Percentiles rank a stretch among this genome's conserved stretches.
Evolutionary conservation across 345 rosid genomes (phyloP).

Genomic region (Melaleuca alternifolia): DNA sequence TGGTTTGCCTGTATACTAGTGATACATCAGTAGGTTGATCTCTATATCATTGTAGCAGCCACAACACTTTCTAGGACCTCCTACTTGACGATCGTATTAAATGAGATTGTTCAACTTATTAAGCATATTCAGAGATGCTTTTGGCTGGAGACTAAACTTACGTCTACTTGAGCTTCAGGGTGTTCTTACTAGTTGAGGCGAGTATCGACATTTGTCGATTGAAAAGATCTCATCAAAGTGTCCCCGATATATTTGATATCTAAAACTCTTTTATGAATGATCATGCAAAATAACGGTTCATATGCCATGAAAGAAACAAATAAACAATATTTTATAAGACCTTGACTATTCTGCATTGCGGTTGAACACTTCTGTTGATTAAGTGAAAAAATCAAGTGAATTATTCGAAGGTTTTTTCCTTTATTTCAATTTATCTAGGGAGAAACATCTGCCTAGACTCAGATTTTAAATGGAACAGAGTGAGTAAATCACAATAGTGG

Average conservation of each 20-base stretch:
- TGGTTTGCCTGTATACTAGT: not conserved
- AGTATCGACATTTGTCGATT: too few species aligned
- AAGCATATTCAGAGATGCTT: too few species aligned
- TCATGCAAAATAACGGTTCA: too few species aligned
- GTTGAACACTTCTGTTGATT: not conserved
- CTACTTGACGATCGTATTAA: not conserved
- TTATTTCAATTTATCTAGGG: not conserved
- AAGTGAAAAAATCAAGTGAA: not conserved
- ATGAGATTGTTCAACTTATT: not conserved
- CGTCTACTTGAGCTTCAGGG: too few species aligned
- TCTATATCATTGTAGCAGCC: not conserved
- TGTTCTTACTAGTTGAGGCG: too few species aligned
- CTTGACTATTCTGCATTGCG: not conserved
- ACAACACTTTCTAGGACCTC: not conserved
- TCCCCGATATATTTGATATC: too few species aligned
- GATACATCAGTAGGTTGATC: not conserved
- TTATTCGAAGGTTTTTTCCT: not conserved
- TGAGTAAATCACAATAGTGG: not conserved
- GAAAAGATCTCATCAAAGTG: too few species aligned
- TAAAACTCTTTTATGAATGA: too few species aligned
- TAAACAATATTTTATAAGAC: too few species aligned
- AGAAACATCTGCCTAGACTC: not conserved
- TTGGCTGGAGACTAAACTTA: too few species aligned
- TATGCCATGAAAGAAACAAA: too few species aligned
- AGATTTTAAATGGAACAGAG: not conserved